Percentiles rank a stretch among this genome's conserved stretches.
Evolutionary conservation across 345 rosid species (phyloP).

Genomic region (Barbarea vulgaris): DNA sequence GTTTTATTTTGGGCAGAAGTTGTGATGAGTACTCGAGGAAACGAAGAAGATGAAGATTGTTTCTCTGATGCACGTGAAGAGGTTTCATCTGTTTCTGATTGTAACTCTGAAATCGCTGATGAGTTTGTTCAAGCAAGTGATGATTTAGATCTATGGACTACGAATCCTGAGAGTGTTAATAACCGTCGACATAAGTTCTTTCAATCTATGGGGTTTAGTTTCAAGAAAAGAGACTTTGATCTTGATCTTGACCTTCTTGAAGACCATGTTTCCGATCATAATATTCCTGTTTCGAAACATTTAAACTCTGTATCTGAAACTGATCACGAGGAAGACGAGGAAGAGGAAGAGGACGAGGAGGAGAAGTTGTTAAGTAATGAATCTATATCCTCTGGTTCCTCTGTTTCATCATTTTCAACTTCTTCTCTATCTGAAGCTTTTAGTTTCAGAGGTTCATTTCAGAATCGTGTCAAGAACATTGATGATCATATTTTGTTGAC

Average conservation of each 20-base stretch:
- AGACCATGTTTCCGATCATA: slow-evolving; percentile 13
- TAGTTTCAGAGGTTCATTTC: slow-evolving; percentile 39
- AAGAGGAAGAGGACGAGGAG: background rate
- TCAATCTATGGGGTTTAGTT: slow-evolving; percentile 43
- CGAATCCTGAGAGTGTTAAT: slow-evolving; percentile 54
- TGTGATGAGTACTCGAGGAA: slow-evolving; percentile 43
- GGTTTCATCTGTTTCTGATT: slow-evolving; percentile 54
- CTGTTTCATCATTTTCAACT: slow-evolving; percentile 36
- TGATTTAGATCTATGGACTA: slow-evolving; percentile 54
- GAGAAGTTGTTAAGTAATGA: slow-evolving; percentile 38
- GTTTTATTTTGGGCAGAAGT: slow-evolving; percentile 39
- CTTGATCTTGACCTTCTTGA: slow-evolving; percentile 1
- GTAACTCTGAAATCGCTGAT: slow-evolving; percentile 47
- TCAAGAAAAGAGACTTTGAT: slow-evolving; percentile 36
- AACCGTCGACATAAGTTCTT: slow-evolving; percentile 58
- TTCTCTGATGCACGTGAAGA: slow-evolving; percentile 71
- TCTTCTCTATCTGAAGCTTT: slow-evolving; percentile 37
- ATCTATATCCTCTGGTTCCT: slow-evolving; percentile 37
- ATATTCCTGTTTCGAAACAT: slow-evolving; percentile 7
- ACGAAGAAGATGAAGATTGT: slow-evolving; percentile 48
- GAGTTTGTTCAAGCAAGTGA: slow-evolving; percentile 36
- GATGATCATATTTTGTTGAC: slow-evolving; percentile 47
- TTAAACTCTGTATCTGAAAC: slow-evolving; percentile 32
- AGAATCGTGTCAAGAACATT: slow-evolving; percentile 39
- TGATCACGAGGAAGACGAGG: background rate